phyloP scores from a whole-genome alignment of 2,329 filamentous ascomycete species.

The Ophiostoma sp. region DNA sequence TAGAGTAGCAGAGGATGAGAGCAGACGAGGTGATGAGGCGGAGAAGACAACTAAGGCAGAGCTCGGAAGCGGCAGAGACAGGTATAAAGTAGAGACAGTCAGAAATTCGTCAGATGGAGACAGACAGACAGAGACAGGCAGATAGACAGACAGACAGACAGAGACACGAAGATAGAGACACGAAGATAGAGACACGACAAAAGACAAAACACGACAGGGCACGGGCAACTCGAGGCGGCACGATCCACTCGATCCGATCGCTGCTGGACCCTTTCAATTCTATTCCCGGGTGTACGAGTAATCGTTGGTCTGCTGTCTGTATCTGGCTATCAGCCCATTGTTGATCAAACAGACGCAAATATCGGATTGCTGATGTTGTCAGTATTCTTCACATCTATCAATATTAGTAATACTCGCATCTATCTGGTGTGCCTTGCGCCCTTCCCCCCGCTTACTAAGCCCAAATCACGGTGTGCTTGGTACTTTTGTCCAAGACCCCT shows the following conservation, averaged over 20 bases:
- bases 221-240: not conserved
- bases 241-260: constrained; percentile 3
- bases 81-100: too few relatives aligned
- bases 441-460: not conserved
- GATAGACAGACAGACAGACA: too few relatives aligned
- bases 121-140: too few relatives aligned
- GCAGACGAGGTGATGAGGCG: too few relatives aligned
- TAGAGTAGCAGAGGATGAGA: too few relatives aligned
- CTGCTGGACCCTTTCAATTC: not conserved
- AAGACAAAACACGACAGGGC: not conserved
- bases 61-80: too few relatives aligned
- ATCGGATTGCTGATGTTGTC: not conserved
- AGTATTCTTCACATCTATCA: too few relatives aligned
- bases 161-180: too few relatives aligned
- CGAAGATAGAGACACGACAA: not conserved
- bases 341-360: not conserved
- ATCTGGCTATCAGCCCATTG: not conserved
- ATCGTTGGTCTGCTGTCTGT: not conserved
- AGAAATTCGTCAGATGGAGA: too few relatives aligned
- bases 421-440: not conserved
- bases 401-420: too few relatives aligned
- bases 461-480: not conserved
- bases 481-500: constrained; percentile 1
- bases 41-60: too few relatives aligned
- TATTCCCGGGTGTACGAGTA: not conserved